A percentile compares a stretch with the other conserved stretches of the same genome.
Conservation (phyloP, 495 filamentous ascomycete species). For the Penicillium mononematosum region DNA sequence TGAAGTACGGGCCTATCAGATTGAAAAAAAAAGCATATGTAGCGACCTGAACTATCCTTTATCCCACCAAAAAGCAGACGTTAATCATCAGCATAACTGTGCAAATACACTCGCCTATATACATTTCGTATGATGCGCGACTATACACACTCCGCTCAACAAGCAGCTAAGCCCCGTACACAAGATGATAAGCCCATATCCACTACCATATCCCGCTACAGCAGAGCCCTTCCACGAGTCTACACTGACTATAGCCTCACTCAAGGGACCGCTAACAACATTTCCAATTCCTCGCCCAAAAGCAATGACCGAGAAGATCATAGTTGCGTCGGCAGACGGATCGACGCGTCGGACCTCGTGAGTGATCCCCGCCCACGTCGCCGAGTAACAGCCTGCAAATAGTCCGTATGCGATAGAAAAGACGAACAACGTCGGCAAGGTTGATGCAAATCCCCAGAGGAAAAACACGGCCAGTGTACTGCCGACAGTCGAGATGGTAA, state of each 20-base stretch:
- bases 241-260: constrained; percentile 50
- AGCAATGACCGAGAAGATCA: constrained; percentile 56
- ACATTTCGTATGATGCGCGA: constrained; percentile 17
- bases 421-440: constrained; percentile 50
- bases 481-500: constrained; percentile 54
- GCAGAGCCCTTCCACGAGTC: constrained; percentile 23
- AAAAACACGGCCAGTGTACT: constrained; percentile 55
- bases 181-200: constrained; percentile 41
- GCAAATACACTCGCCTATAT: constrained; percentile 2
- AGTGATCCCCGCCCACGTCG: constrained; percentile 59
- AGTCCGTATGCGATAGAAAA: constrained; percentile 63
- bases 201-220: constrained; percentile 38
- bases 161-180: constrained; percentile 39
- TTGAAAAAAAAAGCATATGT: background rate
- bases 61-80: background rate
- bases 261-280: constrained; percentile 56
- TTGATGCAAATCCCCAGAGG: constrained; percentile 60
- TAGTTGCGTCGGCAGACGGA: constrained; percentile 41
- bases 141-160: constrained; percentile 33
- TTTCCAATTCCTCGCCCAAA: constrained; percentile 61
- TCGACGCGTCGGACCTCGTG: constrained; percentile 44
- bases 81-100: constrained; percentile 1
- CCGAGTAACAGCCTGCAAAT: constrained; percentile 58
- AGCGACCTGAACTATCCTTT: background rate
- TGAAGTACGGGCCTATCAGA: background rate